These are phyloP conservation scores for Botryosphaeria dothidea DNA, from an alignment of 2,329 filamentous ascomycete genomes.

Conservation along the genomic window DNA sequence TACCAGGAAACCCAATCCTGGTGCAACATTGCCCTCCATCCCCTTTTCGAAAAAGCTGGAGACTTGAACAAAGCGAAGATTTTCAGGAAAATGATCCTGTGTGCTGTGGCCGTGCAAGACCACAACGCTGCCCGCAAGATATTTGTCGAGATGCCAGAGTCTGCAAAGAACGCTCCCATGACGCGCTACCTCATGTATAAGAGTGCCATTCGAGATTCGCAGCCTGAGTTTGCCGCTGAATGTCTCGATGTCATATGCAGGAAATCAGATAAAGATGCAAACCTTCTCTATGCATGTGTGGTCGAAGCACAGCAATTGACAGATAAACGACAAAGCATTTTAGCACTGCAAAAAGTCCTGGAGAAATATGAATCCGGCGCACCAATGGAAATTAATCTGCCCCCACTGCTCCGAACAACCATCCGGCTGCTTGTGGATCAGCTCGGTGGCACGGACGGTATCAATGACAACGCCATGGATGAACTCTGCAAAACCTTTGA, in stretches of 20 bases:
- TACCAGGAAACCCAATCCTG: slow-evolving; percentile 63
- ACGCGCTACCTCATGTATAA: slow-evolving; percentile 78
- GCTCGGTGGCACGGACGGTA: slow-evolving; percentile 41
- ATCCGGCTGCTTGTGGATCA: slow-evolving; percentile 49
- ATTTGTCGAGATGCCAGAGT: slow-evolving; percentile 61
- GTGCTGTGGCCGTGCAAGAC: slow-evolving; percentile 62
- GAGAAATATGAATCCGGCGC: slow-evolving; percentile 54
- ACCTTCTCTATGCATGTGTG: slow-evolving; percentile 77
- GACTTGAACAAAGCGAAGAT: slow-evolving; percentile 68
- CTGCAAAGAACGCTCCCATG: slow-evolving; percentile 60
- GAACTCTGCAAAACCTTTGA: slow-evolving; percentile 61
- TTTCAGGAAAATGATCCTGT: slow-evolving; percentile 70
- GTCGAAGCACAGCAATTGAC: slow-evolving; percentile 70
- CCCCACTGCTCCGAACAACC: slow-evolving; percentile 64
- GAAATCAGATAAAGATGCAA: slow-evolving; percentile 54
- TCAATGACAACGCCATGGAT: slow-evolving; percentile 39
- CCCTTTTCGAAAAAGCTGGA: slow-evolving; percentile 66
- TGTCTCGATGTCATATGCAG: slow-evolving; percentile 64
- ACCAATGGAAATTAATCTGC: slow-evolving; percentile 57
- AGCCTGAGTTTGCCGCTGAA: slow-evolving; percentile 60
- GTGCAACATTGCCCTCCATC: slow-evolving; percentile 70
- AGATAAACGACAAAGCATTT: slow-evolving; percentile 61
- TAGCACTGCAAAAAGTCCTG: slow-evolving; percentile 61
- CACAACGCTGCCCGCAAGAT: slow-evolving; percentile 55
- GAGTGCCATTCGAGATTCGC: slow-evolving; percentile 60